Base-by-base conservation (phyloP, 257 asterid genomes). In the Nicotiana paniculata region DNA sequence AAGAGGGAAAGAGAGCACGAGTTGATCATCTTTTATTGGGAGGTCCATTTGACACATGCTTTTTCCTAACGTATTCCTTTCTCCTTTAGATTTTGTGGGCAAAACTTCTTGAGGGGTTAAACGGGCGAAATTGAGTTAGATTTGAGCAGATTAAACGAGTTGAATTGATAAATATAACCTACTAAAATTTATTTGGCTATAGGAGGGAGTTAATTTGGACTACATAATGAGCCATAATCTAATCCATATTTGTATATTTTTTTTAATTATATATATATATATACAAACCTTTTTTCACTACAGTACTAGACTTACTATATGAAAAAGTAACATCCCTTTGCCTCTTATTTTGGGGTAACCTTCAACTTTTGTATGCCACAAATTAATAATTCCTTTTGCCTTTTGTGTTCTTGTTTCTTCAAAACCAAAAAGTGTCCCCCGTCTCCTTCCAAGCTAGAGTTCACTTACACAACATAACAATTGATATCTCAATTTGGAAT, bases 1-100 rank as follows among this genome's bases (percentile, higher is more conserved):
- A 46, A 79, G 39, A 28, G 35, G 48, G 75, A 26, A 66, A 66
- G 58, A 58, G 82, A 39, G 69, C 82, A 39, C 35, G 59, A 37
- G 72, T 62, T 48, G 59, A 61, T 64, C 72, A 26, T 80, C 69
- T 79, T 43, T 66, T 80, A 62, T 65, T 65, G 70, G 77, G 77
- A 62, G 62, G 63, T 54, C 77, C 62, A 39, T 46, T 43, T 35
- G 28, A 39, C 24, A 35, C 21, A 58, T 58, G 37, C 82, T 64
- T 84, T 86, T 83, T 61, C 78, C 81, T n/a, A 59, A 55, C 59
- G 83, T 84, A 81, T 82, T 83, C 85, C 81, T 86, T 21, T 80
- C 82, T 58, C 72, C 78, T 77, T 76, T 76, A 69, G 65, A 81
- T 12, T 51, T 77, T 69, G n/a, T 35, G 51, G 4, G 1, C n/a